These are phyloP conservation scores for Aquilaria sinensis DNA, from an alignment of 345 rosid genomes.

Conservation along the genomic window DNA sequence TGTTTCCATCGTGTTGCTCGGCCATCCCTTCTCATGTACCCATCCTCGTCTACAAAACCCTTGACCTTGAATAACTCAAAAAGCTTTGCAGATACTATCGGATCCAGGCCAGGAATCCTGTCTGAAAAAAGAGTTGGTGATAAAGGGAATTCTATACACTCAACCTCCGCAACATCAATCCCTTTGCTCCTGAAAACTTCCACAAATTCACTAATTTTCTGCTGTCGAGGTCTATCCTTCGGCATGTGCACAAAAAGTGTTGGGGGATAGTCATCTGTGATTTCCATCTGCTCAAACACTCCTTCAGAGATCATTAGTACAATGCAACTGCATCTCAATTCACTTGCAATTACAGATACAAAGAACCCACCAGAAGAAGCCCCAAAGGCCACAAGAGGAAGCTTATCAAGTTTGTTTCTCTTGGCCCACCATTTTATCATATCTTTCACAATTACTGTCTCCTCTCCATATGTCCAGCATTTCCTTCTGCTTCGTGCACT, in stretches of 20 bases:
- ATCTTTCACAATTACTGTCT: slow-evolving; percentile 39
- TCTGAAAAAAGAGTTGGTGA: slow-evolving; percentile 42
- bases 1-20: slow-evolving; percentile 60
- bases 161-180: slow-evolving; percentile 68
- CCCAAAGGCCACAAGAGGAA: slow-evolving; percentile 87
- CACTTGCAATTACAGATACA: slow-evolving; percentile 62
- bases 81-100: slow-evolving; percentile 40
- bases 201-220: slow-evolving; percentile 49
- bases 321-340: slow-evolving; percentile 58
- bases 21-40: slow-evolving; percentile 76
- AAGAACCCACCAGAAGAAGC: slow-evolving; percentile 96
- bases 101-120: slow-evolving; percentile 56
- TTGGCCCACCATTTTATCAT: slow-evolving; percentile 56
- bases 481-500: slow-evolving; percentile 53
- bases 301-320: slow-evolving; percentile 89
- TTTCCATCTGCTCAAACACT: slow-evolving; percentile 49
- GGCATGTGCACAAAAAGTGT: slow-evolving; percentile 96
- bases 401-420: slow-evolving; percentile 44
- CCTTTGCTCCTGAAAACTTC: slow-evolving; percentile 51
- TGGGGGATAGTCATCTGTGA: slow-evolving; percentile 57
- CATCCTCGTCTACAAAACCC: slow-evolving; percentile 62
- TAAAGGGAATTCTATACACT: slow-evolving; percentile 64
- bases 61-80: slow-evolving; percentile 45
- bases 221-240: slow-evolving; percentile 57
- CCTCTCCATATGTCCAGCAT: slow-evolving; percentile 75